Evolutionary conservation across 306 rosid genomes (phyloP).

Genomic region (Quercus aquifolioides): DNA sequence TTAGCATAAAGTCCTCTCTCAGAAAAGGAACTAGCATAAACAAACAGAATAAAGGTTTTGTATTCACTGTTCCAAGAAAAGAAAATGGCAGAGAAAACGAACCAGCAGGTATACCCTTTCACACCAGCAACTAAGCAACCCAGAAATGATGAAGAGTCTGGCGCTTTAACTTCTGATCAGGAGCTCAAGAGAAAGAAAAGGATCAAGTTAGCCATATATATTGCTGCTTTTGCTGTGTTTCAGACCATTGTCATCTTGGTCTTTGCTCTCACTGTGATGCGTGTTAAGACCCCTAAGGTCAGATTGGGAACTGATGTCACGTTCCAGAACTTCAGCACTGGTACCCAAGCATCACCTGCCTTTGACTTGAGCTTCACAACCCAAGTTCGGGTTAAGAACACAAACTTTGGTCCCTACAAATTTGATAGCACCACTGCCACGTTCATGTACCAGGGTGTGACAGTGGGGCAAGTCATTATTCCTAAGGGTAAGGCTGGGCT

Average conservation of each 20-base stretch:
- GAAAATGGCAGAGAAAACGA: not conserved
- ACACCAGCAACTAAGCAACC: not conserved
- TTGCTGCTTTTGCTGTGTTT: not conserved
- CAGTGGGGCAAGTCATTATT: slow-evolving; percentile 19
- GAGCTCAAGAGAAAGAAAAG: slow-evolving; percentile 11
- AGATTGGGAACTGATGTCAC: not conserved
- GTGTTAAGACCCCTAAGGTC: slow-evolving; percentile 3
- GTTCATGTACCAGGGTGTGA: slow-evolving; percentile 9
- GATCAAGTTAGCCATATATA: slow-evolving; percentile 1
- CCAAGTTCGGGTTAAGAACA: slow-evolving; percentile 26
- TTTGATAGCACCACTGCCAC: slow-evolving; percentile 9
- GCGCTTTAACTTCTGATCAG: not conserved
- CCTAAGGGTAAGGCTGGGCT: slow-evolving; percentile 19
- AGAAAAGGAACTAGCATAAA: too few relatives aligned
- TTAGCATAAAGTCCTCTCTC: too few relatives aligned
- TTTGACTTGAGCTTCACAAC: slow-evolving; percentile 23
- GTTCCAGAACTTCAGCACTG: not conserved
- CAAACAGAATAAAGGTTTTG: not conserved
- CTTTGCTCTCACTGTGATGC: not conserved
- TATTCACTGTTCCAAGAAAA: not conserved
- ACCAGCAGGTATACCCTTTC: not conserved
- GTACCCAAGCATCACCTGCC: not conserved
- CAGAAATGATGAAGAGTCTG: not conserved
- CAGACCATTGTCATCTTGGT: not conserved
- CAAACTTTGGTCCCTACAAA: slow-evolving; percentile 30